Base-by-base conservation (phyloP, 2,329 filamentous ascomycete genomes). In the Pseudocercospora ulei region DNA sequence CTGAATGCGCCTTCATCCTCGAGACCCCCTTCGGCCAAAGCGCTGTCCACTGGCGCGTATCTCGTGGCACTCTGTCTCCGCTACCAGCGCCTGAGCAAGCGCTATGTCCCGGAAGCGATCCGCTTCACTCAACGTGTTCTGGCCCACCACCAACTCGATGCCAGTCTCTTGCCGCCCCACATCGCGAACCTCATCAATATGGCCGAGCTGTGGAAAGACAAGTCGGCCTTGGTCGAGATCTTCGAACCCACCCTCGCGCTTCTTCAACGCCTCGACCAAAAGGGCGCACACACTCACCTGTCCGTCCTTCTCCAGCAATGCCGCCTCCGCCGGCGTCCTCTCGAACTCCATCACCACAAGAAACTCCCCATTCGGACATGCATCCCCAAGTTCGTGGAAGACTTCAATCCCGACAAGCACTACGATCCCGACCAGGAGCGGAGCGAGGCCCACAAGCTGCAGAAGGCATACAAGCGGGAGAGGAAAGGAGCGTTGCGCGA, bases 391-490 rank as follows among this genome's bases (percentile, higher is more conserved):
- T 98, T 96, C 66, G 90, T 96, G 66, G 88, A 95, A 60, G 73
- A 75, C 41, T 98, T 86, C 73, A 90, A 93, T 62, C 90, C 90
- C 2, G 77, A 82, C 67, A 88, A 86, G 66, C 90, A 96, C 72
- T 96, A 98, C 73, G 92, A 98, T 59, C 86, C 86, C 1, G 82
- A 98, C 64, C 80, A 79, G 51, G 86, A 94, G 63, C 82, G 90
- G 20, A 80, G 83, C 13, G 86, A 95, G 57, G 65, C 82, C 46
- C 78, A 78, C 57, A 90, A 87, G 63, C 73, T 98, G 57, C 79
- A 78, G 66, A 79, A 79, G 47, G 88, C 96, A 68, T 83, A 87
- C 73, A 94, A 93, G 76, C 77, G 82, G 58, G 90, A 98, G 72
- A 75, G 77, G 62, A 98, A 98, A 75, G 88, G 87, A 1, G 88